These are phyloP conservation scores for Bacidia rubella DNA, from an alignment of 495 filamentous ascomycete species.

Conservation along the genomic window DNA sequence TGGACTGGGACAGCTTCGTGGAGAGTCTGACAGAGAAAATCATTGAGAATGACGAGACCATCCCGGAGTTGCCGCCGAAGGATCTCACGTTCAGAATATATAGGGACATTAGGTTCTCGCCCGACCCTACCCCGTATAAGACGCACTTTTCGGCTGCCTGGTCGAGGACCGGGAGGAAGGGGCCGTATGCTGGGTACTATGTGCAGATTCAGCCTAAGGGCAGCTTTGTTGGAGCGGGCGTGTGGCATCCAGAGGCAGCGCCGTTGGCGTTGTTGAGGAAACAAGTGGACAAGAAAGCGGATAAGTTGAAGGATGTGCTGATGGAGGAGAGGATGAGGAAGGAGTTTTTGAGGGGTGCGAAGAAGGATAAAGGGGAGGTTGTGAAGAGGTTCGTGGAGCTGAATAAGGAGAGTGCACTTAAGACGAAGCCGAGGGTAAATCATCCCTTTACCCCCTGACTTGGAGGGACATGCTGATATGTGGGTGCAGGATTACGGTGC, in stretches of 20 bases:
- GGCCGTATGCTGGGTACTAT: slow-evolving; percentile 78
- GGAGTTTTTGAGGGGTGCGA: slow-evolving; percentile 46
- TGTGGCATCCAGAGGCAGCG: slow-evolving; percentile 60
- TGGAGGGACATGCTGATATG: slow-evolving; percentile 3
- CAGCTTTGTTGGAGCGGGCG: slow-evolving; percentile 51
- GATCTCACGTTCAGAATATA: slow-evolving; percentile 82
- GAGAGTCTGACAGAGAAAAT: slow-evolving; percentile 57
- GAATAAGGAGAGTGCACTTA: slow-evolving; percentile 61
- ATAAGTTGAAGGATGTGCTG: slow-evolving; percentile 52
- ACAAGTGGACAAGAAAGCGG: slow-evolving; percentile 57
- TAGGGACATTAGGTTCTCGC: slow-evolving; percentile 63
- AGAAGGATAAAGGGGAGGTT: slow-evolving; percentile 42
- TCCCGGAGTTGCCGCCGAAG: slow-evolving; percentile 70
- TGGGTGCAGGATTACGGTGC: slow-evolving; percentile 50
- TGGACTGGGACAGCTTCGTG: slow-evolving; percentile 67
- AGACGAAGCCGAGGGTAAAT: slow-evolving; percentile 73
- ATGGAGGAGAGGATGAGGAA: slow-evolving; percentile 41
- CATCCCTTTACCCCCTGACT: not conserved
- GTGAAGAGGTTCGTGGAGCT: slow-evolving; percentile 52
- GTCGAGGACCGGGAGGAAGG: slow-evolving; percentile 75
- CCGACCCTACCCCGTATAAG: slow-evolving; percentile 79
- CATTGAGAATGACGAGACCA: slow-evolving; percentile 54
- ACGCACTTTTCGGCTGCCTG: slow-evolving; percentile 73
- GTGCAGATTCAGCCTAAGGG: slow-evolving; percentile 43
- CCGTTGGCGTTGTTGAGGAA: slow-evolving; percentile 50